Percentiles rank a stretch among this genome's conserved stretches.
Conservation (phyloP, 2,329 filamentous ascomycete genomes). For the Geoglossum cookeanum region DNA sequence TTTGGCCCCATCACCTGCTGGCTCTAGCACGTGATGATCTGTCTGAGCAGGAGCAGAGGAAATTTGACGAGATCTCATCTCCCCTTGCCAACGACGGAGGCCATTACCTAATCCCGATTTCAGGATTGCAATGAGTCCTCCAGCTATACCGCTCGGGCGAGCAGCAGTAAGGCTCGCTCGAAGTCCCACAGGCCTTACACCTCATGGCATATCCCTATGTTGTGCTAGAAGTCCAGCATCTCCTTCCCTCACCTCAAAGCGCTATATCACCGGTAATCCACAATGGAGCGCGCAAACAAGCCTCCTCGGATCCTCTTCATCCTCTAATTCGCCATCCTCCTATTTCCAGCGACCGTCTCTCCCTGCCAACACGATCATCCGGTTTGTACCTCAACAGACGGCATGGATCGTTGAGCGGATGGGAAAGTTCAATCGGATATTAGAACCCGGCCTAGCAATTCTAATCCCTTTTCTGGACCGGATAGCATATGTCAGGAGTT, state of each 20-base stretch:
- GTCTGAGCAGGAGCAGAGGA: too few relatives aligned
- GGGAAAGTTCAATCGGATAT: conserved; percentile 88
- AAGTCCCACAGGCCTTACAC: neutral
- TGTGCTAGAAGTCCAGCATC: conserved; percentile 1
- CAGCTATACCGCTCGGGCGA: neutral
- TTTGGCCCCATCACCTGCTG: too few relatives aligned
- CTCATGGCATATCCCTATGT: neutral
- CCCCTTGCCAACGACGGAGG: neutral
- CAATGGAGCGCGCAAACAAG: neutral
- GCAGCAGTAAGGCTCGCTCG: neutral
- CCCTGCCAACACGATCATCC: conserved; percentile 83
- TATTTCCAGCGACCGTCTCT: conserved; percentile 58
- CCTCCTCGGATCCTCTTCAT: neutral
- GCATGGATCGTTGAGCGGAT: conserved; percentile 99
- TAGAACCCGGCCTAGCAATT: conserved; percentile 79
- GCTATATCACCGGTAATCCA: neutral
- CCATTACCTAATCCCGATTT: neutral
- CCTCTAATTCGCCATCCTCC: conserved; percentile 36
- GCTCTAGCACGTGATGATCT: too few relatives aligned
- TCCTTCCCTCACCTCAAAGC: conserved; percentile 2
- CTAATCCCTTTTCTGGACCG: conserved; percentile 81
- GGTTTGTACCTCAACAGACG: conserved; percentile 98
- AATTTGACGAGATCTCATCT: too few relatives aligned
- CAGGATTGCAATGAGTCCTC: neutral
- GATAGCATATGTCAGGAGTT: conserved; percentile 91